Base-by-base conservation (phyloP, 139 green algal species). In the Zygnema circumcarinatum region DNA sequence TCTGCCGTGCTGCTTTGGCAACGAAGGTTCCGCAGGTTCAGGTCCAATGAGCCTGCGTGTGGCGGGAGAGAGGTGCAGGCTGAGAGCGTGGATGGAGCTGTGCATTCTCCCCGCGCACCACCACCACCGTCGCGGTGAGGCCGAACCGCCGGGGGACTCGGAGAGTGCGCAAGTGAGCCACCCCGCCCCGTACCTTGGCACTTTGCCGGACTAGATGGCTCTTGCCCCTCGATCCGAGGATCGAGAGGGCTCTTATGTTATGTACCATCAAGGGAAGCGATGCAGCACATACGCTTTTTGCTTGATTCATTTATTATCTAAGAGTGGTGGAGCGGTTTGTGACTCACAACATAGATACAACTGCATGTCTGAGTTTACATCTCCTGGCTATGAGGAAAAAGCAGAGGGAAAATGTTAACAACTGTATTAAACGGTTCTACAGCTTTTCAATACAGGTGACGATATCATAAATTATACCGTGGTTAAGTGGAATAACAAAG, bases 71-170 rank as follows among this genome's bases (percentile, higher is more conserved):
- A 35, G 56, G 16, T 62, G 33, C 75, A 83, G 75, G 3, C 36
- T 83, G 32, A 2, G 75, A 39, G 75, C 75, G 2, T 83, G 33
- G 75, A 83, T 83, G 75, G 75, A 83, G 75, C 53, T 83, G 2
- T 83, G 75, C 32, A 83, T 83, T 11, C 69, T 36, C 7, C 35
- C 36, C 7, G 35, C 7, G 36, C 35, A 53, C 11, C 16, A 40
- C 35, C 7, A 78, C 16, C 69, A 53, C 11, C 16, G 35, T 3
- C 7, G 36, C 3, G 35, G 36, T 72, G 29, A 72, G n/a, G n/a
- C n/a, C n/a, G 56, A 29, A 72, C 56, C 29, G 56, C 29, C 29
- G 56, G 29, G 56, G 29, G 56, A 72, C 56, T 29, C 56, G 29
- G 29, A 72, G 29, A 29, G 56, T 72, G 56, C 56, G 29, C 29